Conservation (phyloP, 164 flowering plant genomes). For the Dillenia suffruticosa region DNA sequence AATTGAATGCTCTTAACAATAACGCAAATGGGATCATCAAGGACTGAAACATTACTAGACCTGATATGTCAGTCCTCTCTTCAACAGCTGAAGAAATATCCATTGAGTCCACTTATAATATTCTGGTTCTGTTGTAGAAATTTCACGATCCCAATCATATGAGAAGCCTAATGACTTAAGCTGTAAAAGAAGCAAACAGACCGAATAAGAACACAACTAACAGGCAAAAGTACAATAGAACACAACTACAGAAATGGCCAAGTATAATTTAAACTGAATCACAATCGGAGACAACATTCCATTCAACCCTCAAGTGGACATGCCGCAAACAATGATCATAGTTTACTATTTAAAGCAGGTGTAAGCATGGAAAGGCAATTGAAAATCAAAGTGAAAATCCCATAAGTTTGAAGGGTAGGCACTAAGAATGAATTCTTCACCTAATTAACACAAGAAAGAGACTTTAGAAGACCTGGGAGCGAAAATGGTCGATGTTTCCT, state of each 20-base stretch:
- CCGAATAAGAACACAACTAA: neutral
- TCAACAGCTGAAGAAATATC: constrained; percentile 89
- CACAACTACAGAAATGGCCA: neutral
- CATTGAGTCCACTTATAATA: constrained; percentile 98
- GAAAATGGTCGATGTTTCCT: constrained; percentile 79
- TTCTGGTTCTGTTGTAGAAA: constrained; percentile 88
- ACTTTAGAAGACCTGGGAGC: constrained; percentile 61
- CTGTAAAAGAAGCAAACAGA: constrained; percentile 35
- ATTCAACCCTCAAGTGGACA: no score
- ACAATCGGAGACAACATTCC: no score
- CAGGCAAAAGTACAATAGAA: neutral
- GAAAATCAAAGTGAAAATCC: no score
- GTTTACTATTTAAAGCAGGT: no score
- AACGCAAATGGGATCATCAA: neutral
- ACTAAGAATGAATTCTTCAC: neutral
- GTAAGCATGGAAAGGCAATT: no score
- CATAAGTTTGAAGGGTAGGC: no score
- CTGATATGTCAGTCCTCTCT: constrained; percentile 96
- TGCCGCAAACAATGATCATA: no score
- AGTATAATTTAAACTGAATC: no score
- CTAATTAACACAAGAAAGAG: neutral
- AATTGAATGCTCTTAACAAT: neutral
- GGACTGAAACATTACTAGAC: constrained; percentile 22
- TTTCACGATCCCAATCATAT: constrained; percentile 98
- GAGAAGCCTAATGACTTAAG: constrained; percentile 91